Percentiles rank a stretch among this genome's conserved stretches.
phyloP scores from a whole-genome alignment of 2,329 filamentous ascomycete genomes.

The Cladosporium velox region DNA sequence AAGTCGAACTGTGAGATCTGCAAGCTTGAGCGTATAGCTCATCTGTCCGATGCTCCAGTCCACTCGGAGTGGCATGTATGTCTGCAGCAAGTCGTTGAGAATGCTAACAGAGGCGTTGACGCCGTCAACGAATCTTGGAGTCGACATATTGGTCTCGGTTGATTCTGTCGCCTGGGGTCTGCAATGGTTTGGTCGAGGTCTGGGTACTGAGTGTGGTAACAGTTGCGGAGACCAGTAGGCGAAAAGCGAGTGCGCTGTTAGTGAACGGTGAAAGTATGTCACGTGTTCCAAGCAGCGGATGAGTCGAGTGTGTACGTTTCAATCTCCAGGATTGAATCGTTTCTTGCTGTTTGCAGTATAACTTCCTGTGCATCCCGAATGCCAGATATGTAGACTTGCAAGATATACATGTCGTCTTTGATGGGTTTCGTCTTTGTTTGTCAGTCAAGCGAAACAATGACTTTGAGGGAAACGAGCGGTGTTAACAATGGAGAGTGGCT shows the following conservation, averaged over 20 bases:
- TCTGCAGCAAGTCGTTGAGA: constrained; percentile 10
- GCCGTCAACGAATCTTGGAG: background rate
- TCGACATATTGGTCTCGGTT: background rate
- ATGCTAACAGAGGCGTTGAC: background rate
- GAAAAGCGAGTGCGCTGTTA: background rate
- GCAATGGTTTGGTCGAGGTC: background rate
- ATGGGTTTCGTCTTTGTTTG: background rate
- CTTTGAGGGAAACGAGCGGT: background rate
- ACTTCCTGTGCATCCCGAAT: background rate
- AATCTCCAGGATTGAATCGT: background rate
- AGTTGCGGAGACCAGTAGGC: background rate
- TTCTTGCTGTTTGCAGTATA: background rate
- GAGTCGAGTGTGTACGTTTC: background rate
- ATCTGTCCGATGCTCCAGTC: background rate
- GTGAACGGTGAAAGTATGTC: background rate
- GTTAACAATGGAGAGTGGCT: background rate
- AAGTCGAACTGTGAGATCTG: background rate
- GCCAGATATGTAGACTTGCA: background rate
- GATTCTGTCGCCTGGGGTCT: background rate
- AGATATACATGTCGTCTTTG: background rate
- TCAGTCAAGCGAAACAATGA: background rate
- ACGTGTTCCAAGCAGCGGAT: background rate
- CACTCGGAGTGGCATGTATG: background rate
- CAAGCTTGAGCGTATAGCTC: background rate
- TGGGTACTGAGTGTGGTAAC: background rate